phyloP scores from a whole-genome alignment of 2,329 filamentous ascomycete genomes.

The Colletotrichum cordylinicola region DNA sequence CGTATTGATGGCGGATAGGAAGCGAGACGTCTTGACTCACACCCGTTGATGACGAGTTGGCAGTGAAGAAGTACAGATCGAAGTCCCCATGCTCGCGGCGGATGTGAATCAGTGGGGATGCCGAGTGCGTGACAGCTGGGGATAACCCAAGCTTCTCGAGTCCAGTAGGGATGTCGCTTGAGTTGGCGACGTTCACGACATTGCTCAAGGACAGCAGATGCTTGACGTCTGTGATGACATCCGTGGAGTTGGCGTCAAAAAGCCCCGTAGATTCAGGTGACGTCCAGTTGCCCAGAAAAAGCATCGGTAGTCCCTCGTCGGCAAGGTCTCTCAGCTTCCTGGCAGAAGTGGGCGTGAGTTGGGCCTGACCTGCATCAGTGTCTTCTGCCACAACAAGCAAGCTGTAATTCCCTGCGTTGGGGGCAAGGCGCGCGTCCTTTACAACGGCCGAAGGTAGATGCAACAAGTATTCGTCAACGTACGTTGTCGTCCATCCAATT shows the following conservation, averaged over 20 bases:
- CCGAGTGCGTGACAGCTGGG: neutral
- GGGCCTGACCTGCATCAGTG: neutral
- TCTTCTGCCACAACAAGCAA: neutral
- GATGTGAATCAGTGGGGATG: neutral
- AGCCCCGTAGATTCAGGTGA: neutral
- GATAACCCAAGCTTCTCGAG: neutral
- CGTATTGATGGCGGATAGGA: neutral
- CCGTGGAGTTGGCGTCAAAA: fast-evolving
- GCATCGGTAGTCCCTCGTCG: neutral
- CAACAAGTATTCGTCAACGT: neutral
- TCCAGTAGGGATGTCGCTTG: neutral
- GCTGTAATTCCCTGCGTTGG: neutral
- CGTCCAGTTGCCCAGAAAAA: neutral
- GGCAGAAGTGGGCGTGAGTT: neutral
- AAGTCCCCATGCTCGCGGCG: neutral
- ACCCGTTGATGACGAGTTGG: neutral
- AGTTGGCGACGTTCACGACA: neutral
- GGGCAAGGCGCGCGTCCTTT: neutral
- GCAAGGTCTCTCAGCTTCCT: neutral
- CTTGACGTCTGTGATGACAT: neutral
- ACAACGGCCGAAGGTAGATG: neutral
- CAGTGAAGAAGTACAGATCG: neutral
- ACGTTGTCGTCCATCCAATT: neutral
- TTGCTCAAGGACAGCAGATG: neutral
- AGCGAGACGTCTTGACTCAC: neutral